These are phyloP conservation scores for Scopulariopsis brevicaulis DNA, from an alignment of 2,329 filamentous ascomycete genomes.

Conservation along the genomic window DNA sequence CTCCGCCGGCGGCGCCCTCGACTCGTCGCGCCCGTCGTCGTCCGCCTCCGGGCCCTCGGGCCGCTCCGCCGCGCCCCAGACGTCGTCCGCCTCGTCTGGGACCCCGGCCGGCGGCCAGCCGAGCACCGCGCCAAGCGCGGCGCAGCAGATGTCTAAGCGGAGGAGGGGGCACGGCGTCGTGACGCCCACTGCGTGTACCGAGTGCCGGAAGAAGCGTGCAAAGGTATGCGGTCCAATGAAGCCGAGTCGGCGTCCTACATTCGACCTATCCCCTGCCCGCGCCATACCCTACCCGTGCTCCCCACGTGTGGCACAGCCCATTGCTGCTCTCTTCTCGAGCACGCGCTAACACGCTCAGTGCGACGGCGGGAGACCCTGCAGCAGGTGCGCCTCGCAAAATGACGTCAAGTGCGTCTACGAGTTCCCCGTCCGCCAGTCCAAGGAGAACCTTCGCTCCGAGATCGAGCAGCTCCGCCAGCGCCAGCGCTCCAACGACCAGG, in stretches of 20 bases:
- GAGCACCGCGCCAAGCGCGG: not conserved
- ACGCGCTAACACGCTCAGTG: no score
- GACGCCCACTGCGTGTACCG: conserved; percentile 49
- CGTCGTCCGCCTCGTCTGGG: conserved; percentile 6
- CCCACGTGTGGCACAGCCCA: not conserved
- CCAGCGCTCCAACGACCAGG: conserved; percentile 41
- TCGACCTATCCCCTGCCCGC: not conserved
- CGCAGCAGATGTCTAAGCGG: conserved; percentile 31
- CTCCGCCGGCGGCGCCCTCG: not conserved
- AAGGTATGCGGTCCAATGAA: conserved; percentile 29
- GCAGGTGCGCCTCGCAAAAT: conserved; percentile 41
- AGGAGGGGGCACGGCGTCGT: conserved; percentile 43
- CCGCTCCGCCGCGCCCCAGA: not conserved
- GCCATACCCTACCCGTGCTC: not conserved
- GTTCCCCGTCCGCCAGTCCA: conserved; percentile 50
- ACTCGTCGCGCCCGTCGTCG: not conserved
- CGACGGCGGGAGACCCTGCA: conserved; percentile 45
- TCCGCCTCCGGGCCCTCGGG: not conserved
- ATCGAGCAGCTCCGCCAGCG: conserved; percentile 44
- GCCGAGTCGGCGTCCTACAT: not conserved
- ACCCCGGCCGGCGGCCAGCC: not conserved
- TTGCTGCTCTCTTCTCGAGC: conserved; percentile 6
- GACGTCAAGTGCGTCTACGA: conserved; percentile 50
- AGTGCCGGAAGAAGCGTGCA: conserved; percentile 50
- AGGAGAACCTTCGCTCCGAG: conserved; percentile 47